These are phyloP conservation scores for Mortierella sp. DNA, from an alignment of 371 early-diverging fungal genomes.

Conservation along the genomic window DNA sequence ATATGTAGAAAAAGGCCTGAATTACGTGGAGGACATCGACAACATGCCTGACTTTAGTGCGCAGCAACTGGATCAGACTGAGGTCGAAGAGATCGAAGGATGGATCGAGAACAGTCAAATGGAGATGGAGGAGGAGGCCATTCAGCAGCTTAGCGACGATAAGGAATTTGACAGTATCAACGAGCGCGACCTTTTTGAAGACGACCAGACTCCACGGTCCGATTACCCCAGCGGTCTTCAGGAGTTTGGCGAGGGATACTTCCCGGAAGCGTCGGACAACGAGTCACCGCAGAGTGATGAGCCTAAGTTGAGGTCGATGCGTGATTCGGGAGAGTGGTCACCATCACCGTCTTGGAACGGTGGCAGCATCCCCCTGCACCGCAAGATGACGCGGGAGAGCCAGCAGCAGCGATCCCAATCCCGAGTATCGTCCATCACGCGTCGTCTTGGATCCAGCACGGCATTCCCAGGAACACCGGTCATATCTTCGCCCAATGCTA, in stretches of 20 bases:
- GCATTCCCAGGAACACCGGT: conserved; percentile 32
- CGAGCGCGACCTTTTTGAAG: conserved; percentile 23
- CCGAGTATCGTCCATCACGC: conserved; percentile 45
- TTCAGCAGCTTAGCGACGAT: conserved; percentile 19
- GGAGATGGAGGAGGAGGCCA: conserved; percentile 53
- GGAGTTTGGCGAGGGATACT: conserved; percentile 50
- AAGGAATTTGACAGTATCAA: conserved; percentile 26
- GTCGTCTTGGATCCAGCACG: conserved; percentile 25
- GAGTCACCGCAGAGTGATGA: conserved; percentile 44
- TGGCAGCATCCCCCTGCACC: conserved; percentile 52
- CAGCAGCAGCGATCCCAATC: conserved; percentile 49
- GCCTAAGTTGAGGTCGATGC: conserved; percentile 35
- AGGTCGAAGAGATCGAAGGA: conserved; percentile 56
- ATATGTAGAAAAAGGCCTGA: conserved; percentile 73
- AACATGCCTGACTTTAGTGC: conserved; percentile 49
- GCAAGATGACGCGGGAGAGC: conserved; percentile 50
- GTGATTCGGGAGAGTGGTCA: conserved; percentile 54
- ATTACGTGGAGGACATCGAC: conserved; percentile 66
- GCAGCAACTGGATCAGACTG: conserved; percentile 54
- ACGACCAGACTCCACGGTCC: conserved; percentile 44
- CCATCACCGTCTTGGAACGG: conserved; percentile 55
- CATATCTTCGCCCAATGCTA: conserved; percentile 53
- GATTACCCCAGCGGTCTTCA: conserved; percentile 30
- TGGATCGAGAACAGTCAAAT: conserved; percentile 55
- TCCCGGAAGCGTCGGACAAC: conserved; percentile 44